A percentile compares a stretch with the other conserved stretches of the same genome.
phyloP scores from a whole-genome alignment of 179 eudicot species.

The Gypsophila paniculata region DNA sequence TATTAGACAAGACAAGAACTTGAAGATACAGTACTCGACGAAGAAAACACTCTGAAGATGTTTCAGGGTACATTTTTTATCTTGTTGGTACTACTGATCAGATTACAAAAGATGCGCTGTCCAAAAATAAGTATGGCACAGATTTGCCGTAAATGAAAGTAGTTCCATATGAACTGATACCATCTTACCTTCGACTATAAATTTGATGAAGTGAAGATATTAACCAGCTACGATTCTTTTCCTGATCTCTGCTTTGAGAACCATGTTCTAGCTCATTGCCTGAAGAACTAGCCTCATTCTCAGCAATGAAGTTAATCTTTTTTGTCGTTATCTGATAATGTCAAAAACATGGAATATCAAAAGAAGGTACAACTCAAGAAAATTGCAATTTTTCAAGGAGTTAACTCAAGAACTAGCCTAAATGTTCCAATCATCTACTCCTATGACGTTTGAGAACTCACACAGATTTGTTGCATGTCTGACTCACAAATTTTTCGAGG shows the following conservation, averaged over 20 bases:
- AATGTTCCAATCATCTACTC: not conserved
- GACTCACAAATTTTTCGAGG: not conserved
- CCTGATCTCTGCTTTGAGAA: constrained; percentile 43
- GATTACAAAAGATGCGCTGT: not conserved
- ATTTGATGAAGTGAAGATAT: constrained; percentile 93
- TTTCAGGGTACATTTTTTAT: constrained; percentile 1
- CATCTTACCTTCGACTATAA: constrained; percentile 79
- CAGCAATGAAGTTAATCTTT: constrained; percentile 84
- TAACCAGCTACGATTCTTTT: constrained; percentile 84
- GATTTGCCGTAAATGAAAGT: not conserved
- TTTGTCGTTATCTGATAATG: constrained; percentile 71
- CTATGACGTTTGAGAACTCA: constrained; percentile 2
- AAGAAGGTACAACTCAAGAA: not conserved
- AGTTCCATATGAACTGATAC: constrained; percentile 15
- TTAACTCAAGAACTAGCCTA: not conserved
- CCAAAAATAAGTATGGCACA: not conserved
- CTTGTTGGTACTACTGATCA: constrained; percentile 6
- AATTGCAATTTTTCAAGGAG: not conserved
- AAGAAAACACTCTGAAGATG: constrained; percentile 5
- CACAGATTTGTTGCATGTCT: not conserved
- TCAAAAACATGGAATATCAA: constrained; percentile 13
- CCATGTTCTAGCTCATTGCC: constrained; percentile 44
- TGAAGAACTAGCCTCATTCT: constrained; percentile 46
- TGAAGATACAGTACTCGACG: constrained; percentile 7
- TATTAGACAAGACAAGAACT: constrained; percentile 14